Conservation (phyloP, 352 stramenopile species). For the Pythium graminicola region DNA sequence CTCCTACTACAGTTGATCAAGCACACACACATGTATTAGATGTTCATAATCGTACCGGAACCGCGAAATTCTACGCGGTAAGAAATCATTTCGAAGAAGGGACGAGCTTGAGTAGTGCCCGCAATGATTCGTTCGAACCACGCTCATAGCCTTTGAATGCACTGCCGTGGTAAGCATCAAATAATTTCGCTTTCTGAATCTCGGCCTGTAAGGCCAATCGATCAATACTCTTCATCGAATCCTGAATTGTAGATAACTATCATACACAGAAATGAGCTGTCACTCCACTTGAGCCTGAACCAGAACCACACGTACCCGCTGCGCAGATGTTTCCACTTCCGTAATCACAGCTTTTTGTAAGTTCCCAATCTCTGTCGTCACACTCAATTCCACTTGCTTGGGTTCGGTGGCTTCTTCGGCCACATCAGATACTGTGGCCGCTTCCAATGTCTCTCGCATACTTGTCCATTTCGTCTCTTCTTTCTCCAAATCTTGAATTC, state of each 20-base stretch:
- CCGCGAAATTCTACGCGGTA: background rate
- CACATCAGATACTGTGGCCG: constrained; percentile 3
- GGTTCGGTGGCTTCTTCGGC: constrained; percentile 3
- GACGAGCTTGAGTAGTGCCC: constrained; percentile 36
- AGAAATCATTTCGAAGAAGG: background rate
- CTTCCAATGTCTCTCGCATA: constrained; percentile 34
- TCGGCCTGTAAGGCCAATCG: constrained; percentile 59
- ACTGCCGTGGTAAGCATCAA: constrained; percentile 63
- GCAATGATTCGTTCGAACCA: constrained; percentile 63
- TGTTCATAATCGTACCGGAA: constrained; percentile 3
- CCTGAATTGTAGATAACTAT: constrained; percentile 50
- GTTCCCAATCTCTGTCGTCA: constrained; percentile 38
- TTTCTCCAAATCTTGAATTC: constrained; percentile 26
- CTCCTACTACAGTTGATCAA: no score
- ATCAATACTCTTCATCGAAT: constrained; percentile 60
- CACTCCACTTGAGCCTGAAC: background rate
- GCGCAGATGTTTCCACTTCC: constrained; percentile 10
- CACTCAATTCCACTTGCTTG: constrained; percentile 20
- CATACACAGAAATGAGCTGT: background rate
- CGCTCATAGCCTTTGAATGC: constrained; percentile 73
- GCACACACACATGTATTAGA: constrained; percentile 1
- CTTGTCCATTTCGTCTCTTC: constrained; percentile 52
- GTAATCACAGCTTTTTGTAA: constrained; percentile 41
- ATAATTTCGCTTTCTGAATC: constrained; percentile 61
- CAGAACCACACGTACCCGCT: constrained; percentile 5